Percentiles rank a stretch among this genome's conserved stretches.
phyloP scores from a whole-genome alignment of 331 rosid species.

The Stylosanthes scabra region DNA sequence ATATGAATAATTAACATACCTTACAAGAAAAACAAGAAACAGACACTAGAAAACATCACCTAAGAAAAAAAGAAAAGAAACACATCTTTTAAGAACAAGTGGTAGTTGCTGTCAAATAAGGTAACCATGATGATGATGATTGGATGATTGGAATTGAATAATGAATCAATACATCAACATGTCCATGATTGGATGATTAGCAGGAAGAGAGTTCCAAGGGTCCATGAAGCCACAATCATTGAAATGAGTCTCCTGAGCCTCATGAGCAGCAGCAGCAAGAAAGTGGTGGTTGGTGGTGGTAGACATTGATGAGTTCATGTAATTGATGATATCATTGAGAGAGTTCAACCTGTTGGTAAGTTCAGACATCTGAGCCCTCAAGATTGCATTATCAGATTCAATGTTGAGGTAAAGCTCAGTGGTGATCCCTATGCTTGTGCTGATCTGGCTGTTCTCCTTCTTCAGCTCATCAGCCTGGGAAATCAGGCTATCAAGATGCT shows the following conservation, averaged over 20 bases:
- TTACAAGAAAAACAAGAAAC: slow-evolving; percentile 10
- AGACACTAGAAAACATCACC: neutral
- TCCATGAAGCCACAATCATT: slow-evolving; percentile 54
- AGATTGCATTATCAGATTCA: slow-evolving; percentile 71
- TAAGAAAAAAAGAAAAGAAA: too few relatives aligned
- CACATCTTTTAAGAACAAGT: neutral
- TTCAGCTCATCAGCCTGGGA: slow-evolving; percentile 45
- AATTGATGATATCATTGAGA: slow-evolving; percentile 58
- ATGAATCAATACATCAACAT: slow-evolving; percentile 46
- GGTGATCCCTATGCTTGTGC: slow-evolving; percentile 42
- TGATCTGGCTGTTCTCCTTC: slow-evolving; percentile 60
- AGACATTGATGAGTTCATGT: slow-evolving; percentile 49
- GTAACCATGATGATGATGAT: too few relatives aligned
- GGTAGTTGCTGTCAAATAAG: neutral
- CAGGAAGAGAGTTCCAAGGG: slow-evolving; percentile 45
- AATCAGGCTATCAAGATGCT: slow-evolving; percentile 60
- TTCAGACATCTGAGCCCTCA: slow-evolving; percentile 69
- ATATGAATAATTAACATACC: slow-evolving; percentile 14
- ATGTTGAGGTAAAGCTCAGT: slow-evolving; percentile 50
- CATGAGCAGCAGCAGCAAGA: neutral
- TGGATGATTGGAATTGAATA: too few relatives aligned
- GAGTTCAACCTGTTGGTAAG: slow-evolving; percentile 62
- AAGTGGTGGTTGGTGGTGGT: neutral
- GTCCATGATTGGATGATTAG: slow-evolving; percentile 61
- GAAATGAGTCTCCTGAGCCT: slow-evolving; percentile 31